Conservation (phyloP, 257 asterid genomes). For the Thymus quinquecostatus region DNA sequence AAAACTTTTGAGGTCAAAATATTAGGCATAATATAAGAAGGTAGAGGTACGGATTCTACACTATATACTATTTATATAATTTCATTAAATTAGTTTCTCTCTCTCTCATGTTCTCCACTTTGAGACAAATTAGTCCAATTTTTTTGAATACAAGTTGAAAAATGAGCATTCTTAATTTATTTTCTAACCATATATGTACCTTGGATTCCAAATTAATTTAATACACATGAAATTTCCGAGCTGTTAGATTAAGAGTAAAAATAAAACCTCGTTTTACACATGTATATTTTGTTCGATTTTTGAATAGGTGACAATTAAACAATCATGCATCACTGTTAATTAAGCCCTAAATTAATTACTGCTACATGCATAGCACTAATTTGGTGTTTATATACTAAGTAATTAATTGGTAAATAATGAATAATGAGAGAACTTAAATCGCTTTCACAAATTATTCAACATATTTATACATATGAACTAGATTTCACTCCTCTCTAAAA, state of each 20-base stretch:
- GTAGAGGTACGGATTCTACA: background rate
- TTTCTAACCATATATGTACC: background rate
- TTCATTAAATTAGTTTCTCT: background rate
- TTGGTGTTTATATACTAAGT: no score
- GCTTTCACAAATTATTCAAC: no score
- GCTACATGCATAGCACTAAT: background rate
- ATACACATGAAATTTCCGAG: background rate
- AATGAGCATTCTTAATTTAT: background rate
- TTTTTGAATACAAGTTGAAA: background rate
- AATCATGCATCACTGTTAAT: no score
- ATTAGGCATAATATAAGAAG: conserved; percentile 19
- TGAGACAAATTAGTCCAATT: background rate
- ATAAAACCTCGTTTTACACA: background rate
- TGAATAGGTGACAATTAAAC: no score
- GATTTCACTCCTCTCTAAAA: no score
- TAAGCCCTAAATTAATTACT: background rate
- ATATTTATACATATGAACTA: no score
- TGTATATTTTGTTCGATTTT: background rate
- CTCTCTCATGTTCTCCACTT: background rate
- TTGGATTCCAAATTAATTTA: background rate
- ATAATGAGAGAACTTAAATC: no score
- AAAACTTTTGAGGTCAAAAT: conserved; percentile 3
- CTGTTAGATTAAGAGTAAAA: background rate
- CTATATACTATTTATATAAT: background rate
- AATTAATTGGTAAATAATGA: no score